Evolutionary conservation across 2,329 filamentous ascomycete species (phyloP).

Genomic region (Epichloe coenophiala): DNA sequence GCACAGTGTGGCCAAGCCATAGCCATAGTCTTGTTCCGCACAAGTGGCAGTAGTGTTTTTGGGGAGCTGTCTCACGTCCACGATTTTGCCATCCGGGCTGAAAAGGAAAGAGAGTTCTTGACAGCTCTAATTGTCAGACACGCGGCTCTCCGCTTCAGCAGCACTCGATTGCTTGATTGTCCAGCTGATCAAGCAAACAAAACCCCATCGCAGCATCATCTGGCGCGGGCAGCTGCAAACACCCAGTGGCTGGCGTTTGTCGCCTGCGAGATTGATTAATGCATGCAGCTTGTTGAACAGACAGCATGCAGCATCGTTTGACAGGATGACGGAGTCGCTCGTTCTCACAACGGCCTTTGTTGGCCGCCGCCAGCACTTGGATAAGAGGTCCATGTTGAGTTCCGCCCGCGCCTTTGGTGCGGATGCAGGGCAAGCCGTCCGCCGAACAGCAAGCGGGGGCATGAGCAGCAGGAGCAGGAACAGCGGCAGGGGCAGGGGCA

Average conservation of each 20-base stretch:
- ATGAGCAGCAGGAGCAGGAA: too few species aligned
- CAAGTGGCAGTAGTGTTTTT: background rate
- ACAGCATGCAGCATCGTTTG: background rate
- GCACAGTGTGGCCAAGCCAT: too few species aligned
- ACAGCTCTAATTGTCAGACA: background rate
- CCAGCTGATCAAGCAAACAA: background rate
- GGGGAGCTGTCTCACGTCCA: background rate
- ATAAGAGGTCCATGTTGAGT: background rate
- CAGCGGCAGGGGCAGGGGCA: background rate
- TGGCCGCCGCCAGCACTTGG: background rate
- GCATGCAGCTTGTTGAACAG: background rate
- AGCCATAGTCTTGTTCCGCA: too few species aligned
- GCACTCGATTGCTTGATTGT: background rate
- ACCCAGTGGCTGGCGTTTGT: background rate
- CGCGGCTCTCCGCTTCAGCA: background rate
- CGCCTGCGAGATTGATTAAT: background rate
- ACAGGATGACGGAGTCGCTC: slow-evolving; percentile 15
- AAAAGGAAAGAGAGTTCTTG: background rate
- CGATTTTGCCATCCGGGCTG: background rate
- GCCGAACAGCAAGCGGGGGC: too few species aligned
- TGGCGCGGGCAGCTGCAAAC: background rate
- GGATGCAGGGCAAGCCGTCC: background rate
- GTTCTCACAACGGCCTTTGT: slow-evolving; percentile 13
- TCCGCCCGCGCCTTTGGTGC: background rate
- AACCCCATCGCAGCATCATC: background rate